A percentile compares a stretch with the other conserved stretches of the same genome.
These are phyloP conservation scores for Moesziomyces sp. DNA, from an alignment of 1,284 basidiomycete genomes.

Conservation along the genomic window DNA sequence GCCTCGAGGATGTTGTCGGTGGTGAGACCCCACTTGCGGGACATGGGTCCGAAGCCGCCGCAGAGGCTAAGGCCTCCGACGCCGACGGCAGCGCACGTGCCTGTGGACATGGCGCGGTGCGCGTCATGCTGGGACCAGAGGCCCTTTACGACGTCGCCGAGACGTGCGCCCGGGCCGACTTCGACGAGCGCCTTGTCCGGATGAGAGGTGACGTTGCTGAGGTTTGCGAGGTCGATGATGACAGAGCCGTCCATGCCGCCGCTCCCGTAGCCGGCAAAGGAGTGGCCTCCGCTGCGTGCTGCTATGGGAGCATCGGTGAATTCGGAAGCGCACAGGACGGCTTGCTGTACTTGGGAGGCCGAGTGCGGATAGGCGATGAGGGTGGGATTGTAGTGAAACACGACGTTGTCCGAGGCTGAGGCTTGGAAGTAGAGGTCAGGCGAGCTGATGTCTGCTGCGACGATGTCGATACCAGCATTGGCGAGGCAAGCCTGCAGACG, in stretches of 20 bases:
- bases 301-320: slow-evolving; percentile 49
- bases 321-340: slow-evolving; percentile 41
- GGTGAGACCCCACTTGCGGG: slow-evolving; percentile 65
- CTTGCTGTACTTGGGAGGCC: slow-evolving; percentile 49
- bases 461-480: slow-evolving; percentile 25
- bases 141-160: slow-evolving; percentile 67
- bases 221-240: slow-evolving; percentile 56
- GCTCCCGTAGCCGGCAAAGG: slow-evolving; percentile 63
- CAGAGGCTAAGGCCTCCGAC: slow-evolving; percentile 65
- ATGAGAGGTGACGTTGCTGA: slow-evolving; percentile 54
- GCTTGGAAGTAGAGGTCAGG: slow-evolving; percentile 36
- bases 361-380: slow-evolving; percentile 61
- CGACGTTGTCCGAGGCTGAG: slow-evolving; percentile 65
- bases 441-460: slow-evolving; percentile 29
- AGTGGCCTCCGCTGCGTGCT: slow-evolving; percentile 68
- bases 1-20: slow-evolving; percentile 63
- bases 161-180: slow-evolving; percentile 62
- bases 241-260: slow-evolving; percentile 63
- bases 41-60: slow-evolving; percentile 64
- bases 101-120: slow-evolving; percentile 63
- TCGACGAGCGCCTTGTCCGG: slow-evolving; percentile 40
- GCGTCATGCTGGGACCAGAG: slow-evolving; percentile 54
- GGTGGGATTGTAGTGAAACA: slow-evolving; percentile 64
- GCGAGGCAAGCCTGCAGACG: slow-evolving; percentile 19
- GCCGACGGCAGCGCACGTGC: slow-evolving; percentile 67